These are phyloP conservation scores for Calocera viscosa DNA, from an alignment of 768 basidiomycete species.

Conservation along the genomic window DNA sequence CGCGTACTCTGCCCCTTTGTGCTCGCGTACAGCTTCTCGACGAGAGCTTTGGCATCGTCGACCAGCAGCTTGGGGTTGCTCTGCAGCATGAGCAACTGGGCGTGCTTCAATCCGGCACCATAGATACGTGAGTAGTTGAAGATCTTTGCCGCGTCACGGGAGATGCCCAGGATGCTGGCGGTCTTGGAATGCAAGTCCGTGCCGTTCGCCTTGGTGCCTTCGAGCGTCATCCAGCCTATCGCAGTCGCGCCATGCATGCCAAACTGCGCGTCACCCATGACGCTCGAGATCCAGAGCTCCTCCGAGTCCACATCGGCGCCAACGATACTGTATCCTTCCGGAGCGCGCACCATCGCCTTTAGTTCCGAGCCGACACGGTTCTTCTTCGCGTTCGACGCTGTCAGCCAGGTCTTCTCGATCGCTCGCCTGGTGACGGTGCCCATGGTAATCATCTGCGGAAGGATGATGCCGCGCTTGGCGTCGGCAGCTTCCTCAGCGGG, in stretches of 20 bases:
- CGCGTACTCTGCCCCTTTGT: conserved; percentile 90
- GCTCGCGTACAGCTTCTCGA: conserved; percentile 73
- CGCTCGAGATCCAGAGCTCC: conserved; percentile 97
- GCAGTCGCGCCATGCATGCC: conserved; percentile 93
- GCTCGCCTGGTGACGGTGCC: conserved; percentile 95
- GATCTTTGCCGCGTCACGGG: conserved; percentile 89
- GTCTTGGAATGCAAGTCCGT: conserved; percentile 97
- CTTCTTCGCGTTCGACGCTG: conserved; percentile 94
- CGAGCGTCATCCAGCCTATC: conserved; percentile 98
- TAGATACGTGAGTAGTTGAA: conserved; percentile 99
- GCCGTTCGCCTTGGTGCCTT: conserved; percentile 86
- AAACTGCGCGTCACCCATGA: conserved; percentile 97
- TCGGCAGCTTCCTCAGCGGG: conserved; percentile 15
- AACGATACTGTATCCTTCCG: conserved; percentile 83
- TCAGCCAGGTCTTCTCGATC: conserved; percentile 96
- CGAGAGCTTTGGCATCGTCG: conserved; percentile 65
- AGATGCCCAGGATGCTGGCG: conserved; percentile 81
- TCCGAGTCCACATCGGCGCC: conserved; percentile 98
- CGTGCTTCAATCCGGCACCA: conserved; percentile 94
- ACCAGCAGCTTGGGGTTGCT: conserved; percentile 66
- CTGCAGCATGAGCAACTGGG: conserved; percentile 74
- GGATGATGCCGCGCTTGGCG: conserved; percentile 74
- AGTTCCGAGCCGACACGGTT: conserved; percentile 97
- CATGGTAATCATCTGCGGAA: conserved; percentile 96
- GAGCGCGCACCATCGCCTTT: conserved; percentile 94